phyloP scores from a whole-genome alignment of 1,139 yeast genomes.

The Taiozyma sp. region DNA sequence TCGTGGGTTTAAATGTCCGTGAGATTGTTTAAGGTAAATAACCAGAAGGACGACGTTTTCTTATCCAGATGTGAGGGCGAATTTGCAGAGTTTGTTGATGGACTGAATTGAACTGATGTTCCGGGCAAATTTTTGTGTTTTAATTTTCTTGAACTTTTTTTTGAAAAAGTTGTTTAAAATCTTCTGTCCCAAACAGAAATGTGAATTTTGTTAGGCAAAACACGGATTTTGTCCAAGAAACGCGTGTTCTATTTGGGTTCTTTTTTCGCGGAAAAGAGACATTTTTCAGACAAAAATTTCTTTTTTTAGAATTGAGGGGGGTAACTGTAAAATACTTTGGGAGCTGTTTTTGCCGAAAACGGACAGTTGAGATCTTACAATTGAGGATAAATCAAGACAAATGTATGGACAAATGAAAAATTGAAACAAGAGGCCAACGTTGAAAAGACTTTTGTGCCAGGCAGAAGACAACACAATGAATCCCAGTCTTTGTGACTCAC shows the following conservation, averaged over 20 bases:
- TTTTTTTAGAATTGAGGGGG: not conserved
- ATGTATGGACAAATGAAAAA: too few relatives aligned
- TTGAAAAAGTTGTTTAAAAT: not conserved
- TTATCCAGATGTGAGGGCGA: not conserved
- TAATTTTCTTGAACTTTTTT: not conserved
- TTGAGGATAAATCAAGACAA: too few relatives aligned
- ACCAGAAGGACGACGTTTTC: not conserved
- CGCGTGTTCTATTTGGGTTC: not conserved
- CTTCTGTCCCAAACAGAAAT: not conserved
- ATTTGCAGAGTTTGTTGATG: not conserved
- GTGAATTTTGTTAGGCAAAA: not conserved
- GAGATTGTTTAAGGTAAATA: not conserved
- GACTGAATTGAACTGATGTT: not conserved
- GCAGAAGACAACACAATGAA: too few relatives aligned
- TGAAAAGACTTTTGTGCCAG: too few relatives aligned
- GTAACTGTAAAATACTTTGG: not conserved
- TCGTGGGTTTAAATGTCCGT: not conserved
- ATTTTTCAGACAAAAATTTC: not conserved
- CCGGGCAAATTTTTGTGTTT: not conserved
- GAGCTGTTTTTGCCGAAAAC: not conserved
- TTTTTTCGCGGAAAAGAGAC: not conserved
- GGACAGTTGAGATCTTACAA: not conserved
- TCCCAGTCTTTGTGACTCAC: too few relatives aligned
- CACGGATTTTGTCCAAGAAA: not conserved
- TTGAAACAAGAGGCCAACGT: too few relatives aligned